Evolutionary conservation across 768 basidiomycete species (phyloP), one percentile per base, ranked within the genome.

Genomic region (Pleurotus salmoneostramineus): DNA sequence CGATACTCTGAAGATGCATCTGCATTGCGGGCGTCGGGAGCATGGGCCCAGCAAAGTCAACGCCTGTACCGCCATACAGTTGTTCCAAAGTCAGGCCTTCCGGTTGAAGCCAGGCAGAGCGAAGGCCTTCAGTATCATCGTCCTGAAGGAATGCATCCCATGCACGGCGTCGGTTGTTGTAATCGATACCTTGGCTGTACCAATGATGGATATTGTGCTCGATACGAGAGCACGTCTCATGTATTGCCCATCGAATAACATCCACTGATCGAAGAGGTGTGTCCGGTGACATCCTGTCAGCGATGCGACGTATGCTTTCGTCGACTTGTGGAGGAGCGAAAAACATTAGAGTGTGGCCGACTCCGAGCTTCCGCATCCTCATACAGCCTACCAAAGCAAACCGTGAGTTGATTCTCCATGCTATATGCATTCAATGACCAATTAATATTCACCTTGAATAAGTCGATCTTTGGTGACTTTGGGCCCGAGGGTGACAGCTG

Each of bases 401-500:
- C 21, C 21, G 21, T 27, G 21, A 27, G 21, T 27, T 27, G 21
- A 27, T 27, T 27, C 21, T 27, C 21, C 21, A 27, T 27, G 21
- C 21, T 27, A 27, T 27, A 27, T 27, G 21, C 21, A 27, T 27
- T 27, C 21, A 27, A 27, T 27, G 21, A 27, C 21, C 21, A 27
- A 27, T 27, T 27, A 27, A 27, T 14, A 56, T 72, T 45, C 44
- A 75, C 82, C 83, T 72, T 83, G 83, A 2, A 74, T 68, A 4
- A 84, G 62, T 46, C 76, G 70, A 67, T 84, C 83, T 57, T 83
- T 83, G 0, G 76, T 79, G 6, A 83, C 66, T 43, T 75, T 80
- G 4, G 76, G 76, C 0, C 82, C 83, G 1, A 83, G 62, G 2
- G 79, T 81, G 5, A 83, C 79, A 4, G 73, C 77, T 34, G 60